Base-by-base conservation (phyloP, 164 flowering plant species). In the Chloranthus sessilifolius region DNA sequence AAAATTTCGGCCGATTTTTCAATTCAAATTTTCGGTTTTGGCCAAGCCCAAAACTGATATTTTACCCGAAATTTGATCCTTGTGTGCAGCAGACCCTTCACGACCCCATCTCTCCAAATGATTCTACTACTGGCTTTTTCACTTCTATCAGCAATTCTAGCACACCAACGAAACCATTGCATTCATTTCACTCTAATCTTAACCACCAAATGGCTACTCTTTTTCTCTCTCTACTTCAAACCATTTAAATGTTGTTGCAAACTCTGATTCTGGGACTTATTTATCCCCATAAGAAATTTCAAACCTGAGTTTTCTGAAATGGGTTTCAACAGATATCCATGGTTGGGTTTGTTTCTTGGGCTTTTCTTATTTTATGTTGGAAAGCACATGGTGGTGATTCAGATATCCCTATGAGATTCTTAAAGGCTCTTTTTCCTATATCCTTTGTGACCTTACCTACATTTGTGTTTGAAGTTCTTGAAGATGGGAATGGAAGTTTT, bases 391-490 rank as follows among this genome's bases (percentile, higher is more conserved):
- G 70, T 59, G 69, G 59, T 53, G 64, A 56, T 43, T 67, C 80
- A 28, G 66, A 67, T 53, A 63, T 71, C 25, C 47, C 72, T 56
- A 75, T 86, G 56, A 80, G 69, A 43, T 74, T 86, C 66, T 57
- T 75, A 56, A 67, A 68, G 50, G 64, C 79, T 48, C 97, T 95
- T 59, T 60, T 17, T 40, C 52, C 61, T 46, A 39, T 79, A 53
- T 77, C 95, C 2, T 64, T 58, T 17, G 37, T 58, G 19, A 59
- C 64, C 43, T 71, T 68, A 6, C 80, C 95, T 43, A 63, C 70
- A 62, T 90, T 90, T 71, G 67, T 27, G 41, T 90, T 90, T 69
- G 68, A 80, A 58, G 84, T 70, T 51, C 55, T 73, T 43, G 70
- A 50, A 44, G 75, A 64, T 49, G 66, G 47, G 20, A 64, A 67